Percentiles rank a stretch among this genome's conserved stretches.
phyloP scores from a whole-genome alignment of 345 rosid genomes.

The Rhodamnia argentea region DNA sequence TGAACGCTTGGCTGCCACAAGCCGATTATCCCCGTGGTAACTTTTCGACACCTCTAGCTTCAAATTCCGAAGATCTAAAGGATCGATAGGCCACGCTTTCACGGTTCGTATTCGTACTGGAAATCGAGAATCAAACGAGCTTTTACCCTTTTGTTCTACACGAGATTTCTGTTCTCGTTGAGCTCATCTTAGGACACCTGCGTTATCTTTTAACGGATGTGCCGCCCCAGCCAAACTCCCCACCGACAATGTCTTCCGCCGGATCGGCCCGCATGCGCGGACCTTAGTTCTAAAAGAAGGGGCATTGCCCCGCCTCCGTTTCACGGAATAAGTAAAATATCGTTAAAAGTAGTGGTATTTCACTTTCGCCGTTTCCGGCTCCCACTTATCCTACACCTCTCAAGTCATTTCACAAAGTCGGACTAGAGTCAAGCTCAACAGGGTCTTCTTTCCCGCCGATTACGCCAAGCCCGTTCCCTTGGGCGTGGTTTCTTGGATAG shows the following conservation, averaged over 20 bases:
- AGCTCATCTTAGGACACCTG: conserved; percentile 27
- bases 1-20: conserved; percentile 14
- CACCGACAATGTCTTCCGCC: conserved; percentile 2
- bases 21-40: conserved; percentile 11
- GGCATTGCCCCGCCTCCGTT: not conserved
- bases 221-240: conserved; percentile 21
- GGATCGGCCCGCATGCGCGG: not conserved
- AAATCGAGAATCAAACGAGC: conserved; percentile 8
- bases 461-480: conserved; percentile 4
- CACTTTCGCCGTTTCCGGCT: not conserved
- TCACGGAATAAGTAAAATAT: not conserved
- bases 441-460: conserved; percentile 2
- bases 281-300: not conserved
- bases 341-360: conserved; percentile 4
- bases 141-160: conserved; percentile 14
- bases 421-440: not conserved
- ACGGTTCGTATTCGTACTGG: conserved; percentile 1
- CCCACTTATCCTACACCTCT: not conserved
- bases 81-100: conserved; percentile 21
- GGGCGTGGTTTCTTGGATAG: not conserved
- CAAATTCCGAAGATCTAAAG: conserved; percentile 7
- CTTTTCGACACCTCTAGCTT: conserved; percentile 16
- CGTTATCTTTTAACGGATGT: conserved; percentile 21
- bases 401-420: not conserved
- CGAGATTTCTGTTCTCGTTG: conserved; percentile 13